Conservation (phyloP, 805 yeast species). For the Nakazawaea ishiwadae region DNA sequence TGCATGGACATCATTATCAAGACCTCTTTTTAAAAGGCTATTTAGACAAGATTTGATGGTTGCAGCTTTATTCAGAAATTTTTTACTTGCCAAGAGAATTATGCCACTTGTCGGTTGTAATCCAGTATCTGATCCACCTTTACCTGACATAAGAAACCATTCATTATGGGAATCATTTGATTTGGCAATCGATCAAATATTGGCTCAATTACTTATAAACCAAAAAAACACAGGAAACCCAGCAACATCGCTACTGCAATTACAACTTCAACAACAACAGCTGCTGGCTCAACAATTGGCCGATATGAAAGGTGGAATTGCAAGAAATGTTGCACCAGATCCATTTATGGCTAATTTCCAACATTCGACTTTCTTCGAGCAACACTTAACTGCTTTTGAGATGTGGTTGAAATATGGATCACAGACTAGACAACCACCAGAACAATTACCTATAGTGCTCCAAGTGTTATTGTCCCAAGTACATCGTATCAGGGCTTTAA, state of each 20-base stretch:
- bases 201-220: conserved; percentile 58
- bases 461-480: conserved; percentile 93
- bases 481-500: conserved; percentile 85
- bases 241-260: conserved; percentile 8
- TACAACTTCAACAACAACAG: conserved; percentile 11
- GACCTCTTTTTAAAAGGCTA: conserved; percentile 82
- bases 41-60: conserved; percentile 96
- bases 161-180: conserved; percentile 99
- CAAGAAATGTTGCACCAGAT: background rate
- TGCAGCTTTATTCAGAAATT: conserved; percentile 92
- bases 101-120: conserved; percentile 93
- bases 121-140: conserved; percentile 89
- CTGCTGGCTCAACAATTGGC: conserved; percentile 6
- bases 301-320: background rate
- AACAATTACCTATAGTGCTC: conserved; percentile 88
- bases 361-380: conserved; percentile 93
- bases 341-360: conserved; percentile 50
- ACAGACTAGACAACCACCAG: conserved; percentile 82
- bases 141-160: conserved; percentile 82
- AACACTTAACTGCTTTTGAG: conserved; percentile 93
- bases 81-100: conserved; percentile 83
- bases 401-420: conserved; percentile 92
- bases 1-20: conserved; percentile 90
- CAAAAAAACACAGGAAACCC: conserved; percentile 16
- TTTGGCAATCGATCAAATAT: conserved; percentile 89